phyloP scores from a whole-genome alignment of 345 rosid genomes.

The Eucalyptus guilfoylei region DNA sequence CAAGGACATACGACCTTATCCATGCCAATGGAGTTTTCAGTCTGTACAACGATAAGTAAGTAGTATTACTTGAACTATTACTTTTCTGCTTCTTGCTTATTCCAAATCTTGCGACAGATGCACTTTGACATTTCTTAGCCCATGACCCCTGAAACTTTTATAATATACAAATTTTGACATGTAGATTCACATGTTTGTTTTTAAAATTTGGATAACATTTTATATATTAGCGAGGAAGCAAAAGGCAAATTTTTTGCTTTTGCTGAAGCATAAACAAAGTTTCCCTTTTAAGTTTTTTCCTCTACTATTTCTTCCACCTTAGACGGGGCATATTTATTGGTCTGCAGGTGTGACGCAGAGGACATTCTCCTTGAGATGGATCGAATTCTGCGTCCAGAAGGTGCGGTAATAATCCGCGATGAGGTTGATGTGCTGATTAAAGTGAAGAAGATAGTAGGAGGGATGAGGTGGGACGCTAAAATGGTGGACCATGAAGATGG shows the following conservation, averaged over 20 bases:
- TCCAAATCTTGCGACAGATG: background rate
- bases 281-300: background rate
- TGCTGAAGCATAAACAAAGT: background rate
- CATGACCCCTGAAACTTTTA: background rate
- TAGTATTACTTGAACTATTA: background rate
- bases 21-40: constrained; percentile 86
- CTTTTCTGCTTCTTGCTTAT: background rate
- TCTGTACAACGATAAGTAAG: constrained; percentile 81
- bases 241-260: background rate
- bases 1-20: constrained; percentile 90
- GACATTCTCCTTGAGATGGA: constrained; percentile 99
- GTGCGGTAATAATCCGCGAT: constrained; percentile 81
- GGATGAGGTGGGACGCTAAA: constrained; percentile 94
- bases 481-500: constrained; percentile 99
- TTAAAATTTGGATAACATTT: background rate
- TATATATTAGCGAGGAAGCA: background rate
- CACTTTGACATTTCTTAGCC: background rate
- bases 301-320: background rate
- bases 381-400: constrained; percentile 92
- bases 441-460: constrained; percentile 64
- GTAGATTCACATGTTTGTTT: background rate
- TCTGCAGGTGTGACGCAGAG: constrained; percentile 62
- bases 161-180: background rate
- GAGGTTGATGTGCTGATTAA: constrained; percentile 77
- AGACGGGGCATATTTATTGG: background rate